Base-by-base conservation (phyloP, 768 basidiomycete species). In the Leccinellum luteum region DNA sequence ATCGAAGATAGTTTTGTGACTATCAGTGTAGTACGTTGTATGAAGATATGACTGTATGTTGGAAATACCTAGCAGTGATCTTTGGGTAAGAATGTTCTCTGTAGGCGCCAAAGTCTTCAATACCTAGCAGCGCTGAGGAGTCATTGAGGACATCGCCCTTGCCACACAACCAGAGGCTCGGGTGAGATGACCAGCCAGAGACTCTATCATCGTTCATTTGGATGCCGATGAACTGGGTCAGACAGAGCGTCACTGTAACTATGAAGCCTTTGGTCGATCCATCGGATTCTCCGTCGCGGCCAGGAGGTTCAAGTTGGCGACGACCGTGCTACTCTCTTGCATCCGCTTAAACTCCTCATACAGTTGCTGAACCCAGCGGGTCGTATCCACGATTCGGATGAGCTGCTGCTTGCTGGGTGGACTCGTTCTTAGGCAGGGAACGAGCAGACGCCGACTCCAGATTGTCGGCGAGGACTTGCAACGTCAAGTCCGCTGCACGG, bases 401-500 rank as follows among this genome's bases (percentile, higher is more conserved):
- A 85, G 67, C 56, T 80, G 73, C 9, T 79, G 75, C 63, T 85
- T 83, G 0, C 72, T 76, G 1, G 78, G 82, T 12, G 66, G 32
- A 51, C 48, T 43, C 32, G 64, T 35, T 55, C 51, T 27, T 62
- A 60, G 4, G 74, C 71, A 6, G 81, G 69, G 8, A 86, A 60
- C 17, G 1, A 87, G 86, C 86, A 77, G 1, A 84, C 86, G 2
- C 86, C 88, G 19, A 89, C 79, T n/a, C 87, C 87, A 0, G 81
- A 79, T 52, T 81, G 77, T 85, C 79, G 5, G 75, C 70, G 15
- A 87, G 74, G 1, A 71, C 54, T 15, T 76, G 71, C 1, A 85
- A 60, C 0, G 67, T 67, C 50, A 86, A 67, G 59, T 84, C 76
- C 25, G 76, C 85, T 84, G 55, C 5, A 21, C 13, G 17, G 31